Base-by-base conservation (phyloP, 2,329 filamentous ascomycete genomes). In the Colletotrichum sp. region DNA sequence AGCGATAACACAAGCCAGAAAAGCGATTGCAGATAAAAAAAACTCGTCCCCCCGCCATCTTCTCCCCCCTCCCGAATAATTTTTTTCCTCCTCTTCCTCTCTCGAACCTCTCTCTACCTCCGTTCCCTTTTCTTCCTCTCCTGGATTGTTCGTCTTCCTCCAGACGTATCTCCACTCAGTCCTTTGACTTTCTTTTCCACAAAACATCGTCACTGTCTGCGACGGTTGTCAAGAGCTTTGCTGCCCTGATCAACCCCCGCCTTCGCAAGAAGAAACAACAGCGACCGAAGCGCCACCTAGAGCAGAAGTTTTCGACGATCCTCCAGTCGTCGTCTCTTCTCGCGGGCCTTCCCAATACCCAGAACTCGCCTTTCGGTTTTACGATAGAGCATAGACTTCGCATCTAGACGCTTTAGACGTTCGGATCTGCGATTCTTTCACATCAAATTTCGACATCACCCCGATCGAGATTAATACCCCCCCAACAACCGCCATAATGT, bases 141-240 rank as follows among this genome's bases (percentile, higher is more conserved):
- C 81, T 83, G 83, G 71, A 68, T 27, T 60, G 67, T 74, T 74
- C 72, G 83, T 87, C 84, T 80, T 86, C 85, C 83, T 85, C 82
- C 82, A 80, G 86, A 84, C 86, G 86, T 83, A 85, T 83, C 84
- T 83, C 81, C 80, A 79, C 78, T 81, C 81, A 79, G 81, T 84
- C 80, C 80, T 78, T 79, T 78, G 77, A 75, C 43, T 79, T 79
- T 79, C 74, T 78, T 73, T 76, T 67, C 55, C 43, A 48, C 43
- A 48, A 22, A n/a, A 67, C 34, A 65, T 77, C 68, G 56, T 75
- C 62, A 48, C 68, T 72, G 72, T 75, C 69, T 71, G 72, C 72
- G 72, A 75, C 72, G 68, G 77, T 77, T 77, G 78, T 79, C 76
- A 69, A 61, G 64, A 43, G 71, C 72, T 78, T 70, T 61, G 28